Evolutionary conservation across 441 rosid species (phyloP), one percentile per base, ranked within the genome.

Genomic region (Adansonia gregorii): DNA sequence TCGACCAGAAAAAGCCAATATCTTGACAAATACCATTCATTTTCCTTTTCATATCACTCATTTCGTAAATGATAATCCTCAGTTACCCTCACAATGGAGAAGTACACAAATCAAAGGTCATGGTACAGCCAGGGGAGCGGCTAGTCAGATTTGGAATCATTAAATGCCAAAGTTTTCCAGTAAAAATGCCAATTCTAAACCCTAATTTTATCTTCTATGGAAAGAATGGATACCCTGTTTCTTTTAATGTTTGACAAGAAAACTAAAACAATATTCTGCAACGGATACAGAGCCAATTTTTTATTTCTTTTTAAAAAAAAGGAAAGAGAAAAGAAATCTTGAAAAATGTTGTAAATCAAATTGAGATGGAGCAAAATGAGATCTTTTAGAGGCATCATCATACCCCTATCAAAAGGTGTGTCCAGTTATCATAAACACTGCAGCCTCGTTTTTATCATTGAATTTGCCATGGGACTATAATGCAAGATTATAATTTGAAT

Each of bases 111-210:
- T 71, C 61, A 10, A 5, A 52, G 39, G 20, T 45, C 45, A 52
- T 8, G 22, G 46, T 71, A 15, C 15, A 2, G 7, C 11, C 59
- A 8, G 19, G 9, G 19, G 24, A 71, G 52, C 4, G 61, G 61
- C 59, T 70, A 70, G 59, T 27, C 11, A n/a, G 24, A 15, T 31
- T 4, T 4, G 54, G 43, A 69, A 51, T 69, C 73, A 69, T 54
- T 14, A 31, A 31, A 52, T 49, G 24, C 46, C 60, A 27, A 27
- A 46, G 45, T 56, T 71, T 51, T n/a, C 15, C 14, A 27, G 22
- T 24, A 22, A 51, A 22, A 27, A 24, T 52, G 45, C 31, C 31
- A 46, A 35, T 19, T 46, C 52, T 67, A 67, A 17, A 46, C 49
- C 43, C 71, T 43, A 63, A 15, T 22, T 63, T 63, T 12, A 63